These are phyloP conservation scores for Inonotus hispidus DNA, from an alignment of 1,284 basidiomycete genomes.

Conservation along the genomic window DNA sequence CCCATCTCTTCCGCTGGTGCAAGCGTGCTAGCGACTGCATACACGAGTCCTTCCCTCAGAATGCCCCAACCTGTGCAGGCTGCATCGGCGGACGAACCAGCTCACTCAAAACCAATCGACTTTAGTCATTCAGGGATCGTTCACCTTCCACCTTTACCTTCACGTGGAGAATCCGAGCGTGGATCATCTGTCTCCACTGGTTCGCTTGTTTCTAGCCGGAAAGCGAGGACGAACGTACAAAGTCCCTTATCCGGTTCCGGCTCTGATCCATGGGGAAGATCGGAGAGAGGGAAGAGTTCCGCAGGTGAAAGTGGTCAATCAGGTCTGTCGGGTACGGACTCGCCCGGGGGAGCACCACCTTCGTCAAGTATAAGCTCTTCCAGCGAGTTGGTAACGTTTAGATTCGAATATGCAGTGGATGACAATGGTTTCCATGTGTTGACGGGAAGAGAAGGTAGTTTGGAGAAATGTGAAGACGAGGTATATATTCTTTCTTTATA, in stretches of 20 bases:
- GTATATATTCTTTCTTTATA: slow-evolving; percentile 30
- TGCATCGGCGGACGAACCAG: neutral
- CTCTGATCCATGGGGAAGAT: slow-evolving; percentile 2
- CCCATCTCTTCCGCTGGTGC: slow-evolving; percentile 29
- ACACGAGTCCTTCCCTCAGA: slow-evolving; percentile 9
- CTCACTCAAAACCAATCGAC: slow-evolving; percentile 28
- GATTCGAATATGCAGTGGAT: slow-evolving; percentile 66
- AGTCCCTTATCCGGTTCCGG: slow-evolving; percentile 6
- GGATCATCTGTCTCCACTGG: slow-evolving; percentile 8
- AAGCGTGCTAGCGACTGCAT: slow-evolving; percentile 25
- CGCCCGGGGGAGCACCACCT: neutral
- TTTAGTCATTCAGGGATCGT: slow-evolving; percentile 46
- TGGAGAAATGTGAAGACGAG: slow-evolving; percentile 79
- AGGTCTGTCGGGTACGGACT: slow-evolving; percentile 11
- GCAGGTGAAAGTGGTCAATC: neutral
- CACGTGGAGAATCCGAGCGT: slow-evolving; percentile 19
- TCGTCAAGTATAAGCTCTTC: slow-evolving; percentile 5
- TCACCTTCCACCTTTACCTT: slow-evolving; percentile 38
- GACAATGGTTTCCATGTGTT: slow-evolving; percentile 73
- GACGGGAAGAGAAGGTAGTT: slow-evolving; percentile 64
- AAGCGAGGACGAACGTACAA: neutral
- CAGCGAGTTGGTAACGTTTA: slow-evolving; percentile 43
- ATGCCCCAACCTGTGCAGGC: slow-evolving; percentile 13
- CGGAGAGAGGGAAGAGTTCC: neutral
- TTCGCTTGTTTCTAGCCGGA: slow-evolving; percentile 1